These are phyloP conservation scores for Stevia rebaudiana DNA, from an alignment of 140 eudicot species.

Conservation along the genomic window DNA sequence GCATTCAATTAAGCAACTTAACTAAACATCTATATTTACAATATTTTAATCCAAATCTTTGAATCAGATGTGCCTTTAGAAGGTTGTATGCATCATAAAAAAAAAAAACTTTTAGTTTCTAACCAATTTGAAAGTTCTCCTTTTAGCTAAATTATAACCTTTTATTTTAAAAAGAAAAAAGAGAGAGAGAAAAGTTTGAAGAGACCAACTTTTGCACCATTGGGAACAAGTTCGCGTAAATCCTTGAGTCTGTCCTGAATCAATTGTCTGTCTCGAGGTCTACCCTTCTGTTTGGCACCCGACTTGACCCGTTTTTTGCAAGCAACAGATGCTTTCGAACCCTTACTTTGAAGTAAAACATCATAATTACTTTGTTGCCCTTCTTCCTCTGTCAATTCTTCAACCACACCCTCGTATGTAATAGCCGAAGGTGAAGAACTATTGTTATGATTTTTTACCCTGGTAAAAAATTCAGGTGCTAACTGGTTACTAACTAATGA, in stretches of 20 bases:
- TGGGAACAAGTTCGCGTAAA: constrained; percentile 81
- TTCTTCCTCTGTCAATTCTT: constrained; percentile 37
- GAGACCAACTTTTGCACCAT: constrained; percentile 57
- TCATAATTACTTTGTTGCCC: constrained; percentile 25
- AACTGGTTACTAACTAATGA: constrained; percentile 30
- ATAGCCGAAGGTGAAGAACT: constrained; percentile 42
- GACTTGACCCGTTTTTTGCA: constrained; percentile 47
- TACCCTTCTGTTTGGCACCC: constrained; percentile 43
- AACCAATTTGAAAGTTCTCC: background rate
- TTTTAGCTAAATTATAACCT: background rate
- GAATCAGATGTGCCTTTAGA: background rate
- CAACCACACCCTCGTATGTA: constrained; percentile 46
- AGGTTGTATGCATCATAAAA: background rate
- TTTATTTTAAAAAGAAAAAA: too few relatives aligned
- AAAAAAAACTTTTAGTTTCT: too few relatives aligned
- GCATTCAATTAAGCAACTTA: constrained; percentile 21
- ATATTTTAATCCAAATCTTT: background rate
- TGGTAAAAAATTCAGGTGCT: constrained; percentile 25
- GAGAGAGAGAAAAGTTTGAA: background rate
- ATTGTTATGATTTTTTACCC: constrained; percentile 19
- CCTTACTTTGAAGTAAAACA: constrained; percentile 18
- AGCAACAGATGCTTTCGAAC: constrained; percentile 34
- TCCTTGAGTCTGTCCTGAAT: constrained; percentile 92
- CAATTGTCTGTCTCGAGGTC: constrained; percentile 92
- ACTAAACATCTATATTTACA: background rate